Conservation (phyloP, 768 basidiomycete species). For the Tremella yokohamensis region DNA sequence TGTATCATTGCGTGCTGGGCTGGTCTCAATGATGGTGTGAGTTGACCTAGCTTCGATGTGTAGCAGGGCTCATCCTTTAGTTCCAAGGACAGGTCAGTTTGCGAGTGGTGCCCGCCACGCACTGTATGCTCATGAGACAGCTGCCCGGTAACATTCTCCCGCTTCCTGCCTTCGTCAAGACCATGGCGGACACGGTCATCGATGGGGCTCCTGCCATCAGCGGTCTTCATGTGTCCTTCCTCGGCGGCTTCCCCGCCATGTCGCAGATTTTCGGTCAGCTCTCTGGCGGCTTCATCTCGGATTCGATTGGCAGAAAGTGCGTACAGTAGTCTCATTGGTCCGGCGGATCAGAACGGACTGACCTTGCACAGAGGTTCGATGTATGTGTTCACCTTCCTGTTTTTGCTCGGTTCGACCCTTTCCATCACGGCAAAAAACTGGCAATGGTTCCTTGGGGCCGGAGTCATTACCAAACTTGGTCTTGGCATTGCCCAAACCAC, state of each 20-base stretch:
- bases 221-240: conserved; percentile 21
- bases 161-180: conserved; percentile 15
- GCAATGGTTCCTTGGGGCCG: conserved; percentile 16
- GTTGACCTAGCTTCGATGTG: neutral
- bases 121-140: conserved; percentile 2
- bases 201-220: conserved; percentile 21
- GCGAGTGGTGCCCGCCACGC: neutral
- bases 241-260: conserved; percentile 28
- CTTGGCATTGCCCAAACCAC: conserved; percentile 24
- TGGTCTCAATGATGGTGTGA: conserved; percentile 28
- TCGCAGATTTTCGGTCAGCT: conserved; percentile 26
- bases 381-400: neutral
- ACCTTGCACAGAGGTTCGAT: neutral
- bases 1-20: conserved; percentile 21
- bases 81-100: neutral
- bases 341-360: neutral
- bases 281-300: conserved; percentile 14
- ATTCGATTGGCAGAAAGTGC: conserved; percentile 29
- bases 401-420: neutral
- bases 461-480: conserved; percentile 14
- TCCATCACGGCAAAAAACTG: conserved; percentile 2
- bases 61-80: neutral
- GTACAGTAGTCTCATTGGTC: neutral
- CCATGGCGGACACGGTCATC: conserved; percentile 22
- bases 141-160: conserved; percentile 28